A percentile compares a stretch with the other conserved stretches of the same genome.
Evolutionary conservation across 805 yeast species (phyloP).

Genomic region (Metschnikowia gelsemii): DNA sequence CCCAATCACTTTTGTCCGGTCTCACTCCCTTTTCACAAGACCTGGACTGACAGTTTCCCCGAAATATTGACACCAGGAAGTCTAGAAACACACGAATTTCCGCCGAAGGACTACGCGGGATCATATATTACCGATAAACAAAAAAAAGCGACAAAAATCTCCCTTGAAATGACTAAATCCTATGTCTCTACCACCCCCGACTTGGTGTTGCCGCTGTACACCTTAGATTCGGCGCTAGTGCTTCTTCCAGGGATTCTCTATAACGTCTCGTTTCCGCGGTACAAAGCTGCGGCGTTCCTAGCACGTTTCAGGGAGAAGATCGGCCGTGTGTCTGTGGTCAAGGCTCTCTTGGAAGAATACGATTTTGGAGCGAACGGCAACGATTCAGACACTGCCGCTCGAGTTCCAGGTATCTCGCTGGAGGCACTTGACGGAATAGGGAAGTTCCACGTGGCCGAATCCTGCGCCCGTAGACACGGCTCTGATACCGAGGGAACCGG

Average conservation of each 20-base stretch:
- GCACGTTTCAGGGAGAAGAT: constrained; percentile 38
- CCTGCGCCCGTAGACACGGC: constrained; percentile 3
- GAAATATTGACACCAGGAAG: no score
- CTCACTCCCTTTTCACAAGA: no score
- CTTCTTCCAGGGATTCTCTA: constrained; percentile 64
- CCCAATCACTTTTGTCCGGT: no score
- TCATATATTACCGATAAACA: no score
- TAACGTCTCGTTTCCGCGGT: constrained; percentile 50
- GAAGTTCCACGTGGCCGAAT: constrained; percentile 20
- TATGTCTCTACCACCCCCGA: neutral
- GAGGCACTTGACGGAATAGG: constrained; percentile 35
- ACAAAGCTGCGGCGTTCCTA: constrained; percentile 48
- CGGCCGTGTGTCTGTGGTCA: constrained; percentile 28
- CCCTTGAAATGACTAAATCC: neutral
- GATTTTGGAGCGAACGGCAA: constrained; percentile 34
- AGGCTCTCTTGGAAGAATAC: constrained; percentile 35
- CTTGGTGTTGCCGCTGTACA: constrained; percentile 40
- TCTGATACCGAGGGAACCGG: neutral
- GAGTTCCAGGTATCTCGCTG: constrained; percentile 24
- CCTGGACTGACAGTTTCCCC: no score
- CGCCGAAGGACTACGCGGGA: no score
- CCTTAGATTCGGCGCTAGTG: constrained; percentile 45
- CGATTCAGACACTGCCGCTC: constrained; percentile 10
- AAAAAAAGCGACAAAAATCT: neutral
- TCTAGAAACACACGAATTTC: no score